Evolutionary conservation across 257 asterid genomes (phyloP), one percentile per base, ranked within the genome.

Genomic region (Petunia secreta): DNA sequence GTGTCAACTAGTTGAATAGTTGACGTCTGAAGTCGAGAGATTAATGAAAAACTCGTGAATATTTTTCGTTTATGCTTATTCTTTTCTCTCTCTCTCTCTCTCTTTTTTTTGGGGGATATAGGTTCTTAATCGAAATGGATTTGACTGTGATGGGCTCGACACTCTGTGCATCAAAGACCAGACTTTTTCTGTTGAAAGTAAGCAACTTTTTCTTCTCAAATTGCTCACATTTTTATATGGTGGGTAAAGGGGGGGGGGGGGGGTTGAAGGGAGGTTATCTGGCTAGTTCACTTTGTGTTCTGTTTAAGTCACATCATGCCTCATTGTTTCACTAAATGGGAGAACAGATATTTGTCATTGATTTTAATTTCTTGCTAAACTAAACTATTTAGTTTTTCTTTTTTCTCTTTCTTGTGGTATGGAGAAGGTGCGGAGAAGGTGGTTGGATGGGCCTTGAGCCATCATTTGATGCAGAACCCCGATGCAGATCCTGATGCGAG

Each of bases 401-500:
- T 25, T 52, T 10, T 34, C 36, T 73, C 60, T 71, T 71, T 71
- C 77, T 73, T 81, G 68, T 85, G 80, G 66, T 48, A 82, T 80
- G 76, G 67, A 80, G 84, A 83, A 94, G 98, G 90, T 89, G 95
- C 94, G 46, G 94, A 92, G 82, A 94, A 92, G 90, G 90, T 91
- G 73, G 88, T 94, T 78, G 97, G 97, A 75, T 94, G 97, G 97
- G 95, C 97, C 80, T 80, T 94, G 86, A 90, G 93, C 77, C 90
- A 89, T 86, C 90, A 92, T 82, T 82, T 90, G 80, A 92, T 88
- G 93, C 85, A 83, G 53, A 86, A 84, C 75, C 83, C 90, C 84
- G 89, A 66, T 85, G 90, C 88, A 82, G 89, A 84, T 82, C 63
- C 83, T 48, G 94, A 88, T 75, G 50, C 87, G 13, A 84, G 82